A percentile compares a stretch with the other conserved stretches of the same genome.
Evolutionary conservation across 345 rosid species (phyloP).

Genomic region (Erysimum cheiranthoides): DNA sequence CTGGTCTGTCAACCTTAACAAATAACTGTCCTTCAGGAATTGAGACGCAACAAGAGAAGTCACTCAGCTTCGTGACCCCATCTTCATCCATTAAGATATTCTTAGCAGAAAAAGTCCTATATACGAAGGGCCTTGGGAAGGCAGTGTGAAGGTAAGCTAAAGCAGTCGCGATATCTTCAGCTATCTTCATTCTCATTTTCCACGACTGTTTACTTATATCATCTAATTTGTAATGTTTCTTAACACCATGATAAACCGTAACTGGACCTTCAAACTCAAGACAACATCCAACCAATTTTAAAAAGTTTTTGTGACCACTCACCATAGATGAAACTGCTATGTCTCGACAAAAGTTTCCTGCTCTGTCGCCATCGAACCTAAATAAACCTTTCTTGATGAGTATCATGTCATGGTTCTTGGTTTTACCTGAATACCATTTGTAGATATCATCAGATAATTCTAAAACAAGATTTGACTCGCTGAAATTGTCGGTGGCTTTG

Average conservation of each 20-base stretch:
- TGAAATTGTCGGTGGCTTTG: too few relatives aligned
- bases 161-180: too few relatives aligned
- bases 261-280: not conserved
- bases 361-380: too few relatives aligned
- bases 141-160: too few relatives aligned
- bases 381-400: too few relatives aligned
- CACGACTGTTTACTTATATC: not conserved
- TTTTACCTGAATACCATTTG: not conserved
- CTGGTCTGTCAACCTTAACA: not conserved
- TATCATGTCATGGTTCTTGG: not conserved
- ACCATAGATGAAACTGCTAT: not conserved
- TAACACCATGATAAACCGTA: not conserved
- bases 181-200: not conserved
- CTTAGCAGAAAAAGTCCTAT: too few relatives aligned
- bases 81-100: not conserved
- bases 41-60: not conserved
- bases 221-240: not conserved
- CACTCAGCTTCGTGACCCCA: not conserved
- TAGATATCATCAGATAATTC: too few relatives aligned
- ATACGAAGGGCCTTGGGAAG: not conserved
- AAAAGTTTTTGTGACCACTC: not conserved
- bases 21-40: slow-evolving; percentile 1
- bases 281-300: not conserved
- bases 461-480: too few relatives aligned
- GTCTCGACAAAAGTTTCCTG: too few relatives aligned